A percentile compares a stretch with the other conserved stretches of the same genome.
phyloP scores from a whole-genome alignment of 306 rosid genomes.

The cucumber (Cucumis sativus) region Cucumber_9930_V3 NC_026655.2:18991501-18992000 shows the following conservation, averaged over 20 bases:
- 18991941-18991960: conserved; percentile 44
- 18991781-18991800: neutral
- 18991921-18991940: conserved; percentile 27
- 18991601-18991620: conserved; percentile 23
- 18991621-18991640: conserved; percentile 52
- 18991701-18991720: conserved; percentile 83
- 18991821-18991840: neutral
- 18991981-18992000: conserved; percentile 65
- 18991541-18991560: conserved; percentile 24
- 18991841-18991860: neutral
- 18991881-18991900: conserved; percentile 23
- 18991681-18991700: conserved; percentile 70
- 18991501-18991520: conserved; percentile 18
- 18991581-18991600: conserved; percentile 49
- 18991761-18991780: conserved; percentile 44
- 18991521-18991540: neutral
- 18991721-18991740: conserved; percentile 77
- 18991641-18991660: conserved; percentile 72
- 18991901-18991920: conserved; percentile 32
- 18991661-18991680: conserved; percentile 77
- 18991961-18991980: conserved; percentile 69
- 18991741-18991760: conserved; percentile 65
- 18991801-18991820: neutral
- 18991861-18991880: conserved; percentile 60
- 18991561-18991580: conserved; percentile 48